Conservation (phyloP, 2,329 filamentous ascomycete genomes). For the Alternaria gaisen region DNA sequence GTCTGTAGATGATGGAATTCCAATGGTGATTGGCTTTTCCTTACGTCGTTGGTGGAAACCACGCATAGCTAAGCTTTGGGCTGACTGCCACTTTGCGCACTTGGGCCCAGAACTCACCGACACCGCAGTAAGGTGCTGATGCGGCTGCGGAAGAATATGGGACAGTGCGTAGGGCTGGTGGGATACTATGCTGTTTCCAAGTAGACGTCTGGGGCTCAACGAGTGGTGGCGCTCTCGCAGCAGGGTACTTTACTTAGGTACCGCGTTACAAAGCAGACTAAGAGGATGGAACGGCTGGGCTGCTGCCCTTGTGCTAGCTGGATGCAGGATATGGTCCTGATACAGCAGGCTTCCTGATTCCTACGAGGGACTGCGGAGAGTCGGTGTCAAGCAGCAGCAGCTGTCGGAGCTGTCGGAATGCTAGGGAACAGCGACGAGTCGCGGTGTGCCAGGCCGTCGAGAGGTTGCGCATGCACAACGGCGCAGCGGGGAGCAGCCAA, state of each 20-base stretch:
- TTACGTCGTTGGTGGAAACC: conserved; percentile 4
- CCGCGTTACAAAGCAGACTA: conserved; percentile 33
- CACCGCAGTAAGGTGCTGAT: conserved; percentile 42
- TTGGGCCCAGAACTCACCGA: conserved; percentile 31
- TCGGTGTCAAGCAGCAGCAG: neutral
- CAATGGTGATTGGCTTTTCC: conserved; percentile 16
- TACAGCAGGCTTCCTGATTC: conserved; percentile 28
- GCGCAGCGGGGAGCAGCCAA: conserved; percentile 26
- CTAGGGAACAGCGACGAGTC: neutral
- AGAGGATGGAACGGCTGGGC: conserved; percentile 20
- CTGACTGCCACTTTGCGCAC: conserved; percentile 28
- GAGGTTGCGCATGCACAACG: conserved; percentile 37
- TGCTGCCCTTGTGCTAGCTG: conserved; percentile 22
- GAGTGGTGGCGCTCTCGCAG: conserved; percentile 23
- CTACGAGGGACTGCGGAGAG: conserved; percentile 4
- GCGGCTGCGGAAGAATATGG: conserved; percentile 38
- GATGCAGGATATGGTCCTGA: conserved; percentile 35
- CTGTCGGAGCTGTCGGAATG: conserved; percentile 3
- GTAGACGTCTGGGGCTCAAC: conserved; percentile 13
- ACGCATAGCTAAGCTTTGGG: conserved; percentile 35
- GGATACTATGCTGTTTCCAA: conserved; percentile 31
- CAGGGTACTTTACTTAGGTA: conserved; percentile 20
- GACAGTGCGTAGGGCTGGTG: conserved; percentile 40
- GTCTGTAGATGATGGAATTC: conserved; percentile 5
- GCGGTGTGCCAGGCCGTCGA: neutral